A percentile compares a stretch with the other conserved stretches of the same genome.
Evolutionary conservation across 1,284 basidiomycete genomes (phyloP).

Genomic region (Trichosporon coremiiforme): DNA sequence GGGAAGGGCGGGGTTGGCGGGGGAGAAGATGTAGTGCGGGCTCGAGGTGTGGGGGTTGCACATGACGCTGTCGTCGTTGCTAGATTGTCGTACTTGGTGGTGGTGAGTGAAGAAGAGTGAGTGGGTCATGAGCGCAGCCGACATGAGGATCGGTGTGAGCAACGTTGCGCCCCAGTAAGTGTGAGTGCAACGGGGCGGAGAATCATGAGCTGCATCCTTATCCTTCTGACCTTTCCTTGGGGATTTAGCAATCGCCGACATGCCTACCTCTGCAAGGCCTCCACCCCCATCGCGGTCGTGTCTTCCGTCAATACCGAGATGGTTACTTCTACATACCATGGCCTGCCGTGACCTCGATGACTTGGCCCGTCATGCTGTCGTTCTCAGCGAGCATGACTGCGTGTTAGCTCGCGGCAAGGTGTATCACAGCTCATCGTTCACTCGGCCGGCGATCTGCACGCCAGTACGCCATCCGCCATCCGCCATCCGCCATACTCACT

Average conservation of each 20-base stretch:
- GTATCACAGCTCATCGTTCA: too few relatives aligned
- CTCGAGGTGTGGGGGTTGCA: not conserved
- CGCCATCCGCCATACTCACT: not conserved
- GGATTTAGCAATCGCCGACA: too few relatives aligned
- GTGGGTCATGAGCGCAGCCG: not conserved
- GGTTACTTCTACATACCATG: not conserved
- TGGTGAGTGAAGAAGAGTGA: not conserved
- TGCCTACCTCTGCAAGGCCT: not conserved
- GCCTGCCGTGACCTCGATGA: slow-evolving; percentile 22
- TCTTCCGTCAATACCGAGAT: slow-evolving; percentile 4
- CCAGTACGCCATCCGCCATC: too few relatives aligned
- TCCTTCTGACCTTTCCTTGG: not conserved
- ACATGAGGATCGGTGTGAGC: not conserved
- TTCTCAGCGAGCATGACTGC: slow-evolving; percentile 24
- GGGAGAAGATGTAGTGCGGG: not conserved
- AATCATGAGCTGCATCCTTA: not conserved
- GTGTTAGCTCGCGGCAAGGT: not conserved
- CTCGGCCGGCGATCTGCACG: too few relatives aligned
- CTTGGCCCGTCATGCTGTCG: slow-evolving; percentile 23
- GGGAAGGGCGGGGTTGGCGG: not conserved
- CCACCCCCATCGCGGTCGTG: not conserved
- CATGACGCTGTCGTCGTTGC: not conserved
- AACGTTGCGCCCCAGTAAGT: not conserved
- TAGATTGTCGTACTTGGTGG: too few relatives aligned
- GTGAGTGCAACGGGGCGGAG: not conserved